Evolutionary conservation across 192 early-diverging fungal species (phyloP), one percentile per base, ranked within the genome.

Genomic region (Rhizophagus sp.): DNA sequence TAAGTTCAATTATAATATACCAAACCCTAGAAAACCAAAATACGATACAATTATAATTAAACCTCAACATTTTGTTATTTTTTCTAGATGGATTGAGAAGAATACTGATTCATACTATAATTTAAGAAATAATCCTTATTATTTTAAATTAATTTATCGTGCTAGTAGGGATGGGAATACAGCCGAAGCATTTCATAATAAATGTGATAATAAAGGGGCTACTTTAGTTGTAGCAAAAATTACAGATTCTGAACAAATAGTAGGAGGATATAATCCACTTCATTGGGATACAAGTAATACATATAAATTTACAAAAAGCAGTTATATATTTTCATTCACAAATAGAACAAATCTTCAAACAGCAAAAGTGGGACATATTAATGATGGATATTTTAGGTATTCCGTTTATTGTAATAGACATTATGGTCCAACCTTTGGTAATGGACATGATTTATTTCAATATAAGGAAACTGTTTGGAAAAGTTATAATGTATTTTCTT

Each of bases 181-280:
- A 12, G 2, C 0, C 24, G 19, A 10, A 41, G 2, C 0, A 47
- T 73, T 73, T 44, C n/a, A 36, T 25, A 39, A 19, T 19, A 34
- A 44, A 25, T 73, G 71, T 47, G 15, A 24, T 24, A 25, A 36
- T 22, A 73, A 73, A 47, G 41, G 41, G 1, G 36, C 34, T 1
- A 73, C 71, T 73, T 12, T 73, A 44, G 71, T 73, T 34, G 24
- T 73, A 13, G 22, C n/a, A 12, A 73, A 73, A 73, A 41, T 72
- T 15, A 13, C 15, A 10, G 7, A 73, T 41, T 34, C 9, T 2
- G 52, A 22, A 17, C 52, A 57, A 57, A 57, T 57, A 57, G 52
- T 57, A 1, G 52, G 52, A 57, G 52, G 71, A 50, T 73, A 73
- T 73, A 73, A 73, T 47, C 71, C 71, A 11, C n/a, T 41, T 47